Percentiles rank a stretch among this genome's conserved stretches.
These are phyloP conservation scores for Wickerhamiella brachini DNA, from an alignment of 805 yeast genomes.

Conservation along the genomic window DNA sequence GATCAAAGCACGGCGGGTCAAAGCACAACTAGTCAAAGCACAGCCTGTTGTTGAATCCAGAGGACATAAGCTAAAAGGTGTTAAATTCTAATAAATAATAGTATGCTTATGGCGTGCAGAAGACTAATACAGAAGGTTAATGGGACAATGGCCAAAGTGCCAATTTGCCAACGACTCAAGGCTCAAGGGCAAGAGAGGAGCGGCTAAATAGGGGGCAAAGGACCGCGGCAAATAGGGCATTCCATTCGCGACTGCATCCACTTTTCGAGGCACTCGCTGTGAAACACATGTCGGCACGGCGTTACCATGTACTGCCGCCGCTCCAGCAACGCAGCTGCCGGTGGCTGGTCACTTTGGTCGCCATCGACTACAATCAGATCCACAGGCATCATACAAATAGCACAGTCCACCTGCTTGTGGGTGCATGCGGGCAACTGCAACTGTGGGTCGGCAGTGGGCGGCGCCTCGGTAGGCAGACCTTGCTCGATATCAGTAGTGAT, in stretches of 20 bases:
- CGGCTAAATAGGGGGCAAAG: conserved; percentile 62
- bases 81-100: no score
- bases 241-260: conserved; percentile 92
- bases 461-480: conserved; percentile 17
- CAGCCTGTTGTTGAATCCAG: no score
- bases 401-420: conserved; percentile 45
- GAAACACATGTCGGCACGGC: conserved; percentile 86
- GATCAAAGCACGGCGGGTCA: no score
- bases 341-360: background rate
- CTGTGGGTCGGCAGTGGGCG: conserved; percentile 1
- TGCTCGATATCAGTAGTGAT: conserved; percentile 48
- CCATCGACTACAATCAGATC: conserved; percentile 28
- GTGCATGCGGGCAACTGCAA: background rate
- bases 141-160: no score
- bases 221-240: conserved; percentile 84
- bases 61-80: no score
- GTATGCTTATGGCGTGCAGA: no score
- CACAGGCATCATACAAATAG: conserved; percentile 79
- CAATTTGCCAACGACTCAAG: no score
- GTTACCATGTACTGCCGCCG: conserved; percentile 39
- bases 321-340: conserved; percentile 21
- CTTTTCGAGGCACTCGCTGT: conserved; percentile 70
- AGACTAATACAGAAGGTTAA: no score
- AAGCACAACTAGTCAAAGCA: no score
- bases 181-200: no score